A percentile compares a stretch with the other conserved stretches of the same genome.
phyloP scores from a whole-genome alignment of 1,284 basidiomycete species.

The Anthracocystis walkeri region DNA sequence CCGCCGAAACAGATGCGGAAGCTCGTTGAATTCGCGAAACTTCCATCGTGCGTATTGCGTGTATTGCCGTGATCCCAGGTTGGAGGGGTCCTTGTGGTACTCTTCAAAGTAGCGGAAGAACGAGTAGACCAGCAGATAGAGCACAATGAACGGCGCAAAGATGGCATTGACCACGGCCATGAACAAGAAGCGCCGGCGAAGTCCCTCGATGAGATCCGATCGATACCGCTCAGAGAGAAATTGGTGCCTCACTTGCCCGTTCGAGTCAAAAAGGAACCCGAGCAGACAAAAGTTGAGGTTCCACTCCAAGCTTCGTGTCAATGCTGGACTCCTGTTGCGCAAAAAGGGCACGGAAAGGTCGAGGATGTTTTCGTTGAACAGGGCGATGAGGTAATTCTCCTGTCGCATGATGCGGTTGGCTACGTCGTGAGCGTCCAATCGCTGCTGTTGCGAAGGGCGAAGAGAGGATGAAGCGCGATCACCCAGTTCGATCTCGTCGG shows the following conservation, averaged over 20 bases:
- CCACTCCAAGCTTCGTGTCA: conserved; percentile 94
- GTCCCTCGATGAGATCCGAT: conserved; percentile 80
- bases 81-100: conserved; percentile 97
- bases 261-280: conserved; percentile 89
- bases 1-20: conserved; percentile 89
- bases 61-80: conserved; percentile 89
- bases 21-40: conserved; percentile 98
- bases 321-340: conserved; percentile 73
- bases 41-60: conserved; percentile 97
- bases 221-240: conserved; percentile 88
- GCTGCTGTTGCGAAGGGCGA: conserved; percentile 40
- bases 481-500: conserved; percentile 70
- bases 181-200: conserved; percentile 88
- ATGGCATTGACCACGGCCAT: conserved; percentile 95
- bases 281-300: conserved; percentile 93
- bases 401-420: conserved; percentile 96
- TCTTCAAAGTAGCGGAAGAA: conserved; percentile 99
- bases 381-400: conserved; percentile 96
- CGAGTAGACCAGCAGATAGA: conserved; percentile 96
- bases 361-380: conserved; percentile 96
- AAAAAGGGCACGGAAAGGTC: conserved; percentile 80
- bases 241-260: conserved; percentile 87
- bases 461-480: conserved; percentile 38
- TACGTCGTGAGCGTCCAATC: conserved; percentile 88
- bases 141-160: conserved; percentile 94